Base-by-base conservation (phyloP, 768 basidiomycete genomes). In the Suillus tomentosus region DNA sequence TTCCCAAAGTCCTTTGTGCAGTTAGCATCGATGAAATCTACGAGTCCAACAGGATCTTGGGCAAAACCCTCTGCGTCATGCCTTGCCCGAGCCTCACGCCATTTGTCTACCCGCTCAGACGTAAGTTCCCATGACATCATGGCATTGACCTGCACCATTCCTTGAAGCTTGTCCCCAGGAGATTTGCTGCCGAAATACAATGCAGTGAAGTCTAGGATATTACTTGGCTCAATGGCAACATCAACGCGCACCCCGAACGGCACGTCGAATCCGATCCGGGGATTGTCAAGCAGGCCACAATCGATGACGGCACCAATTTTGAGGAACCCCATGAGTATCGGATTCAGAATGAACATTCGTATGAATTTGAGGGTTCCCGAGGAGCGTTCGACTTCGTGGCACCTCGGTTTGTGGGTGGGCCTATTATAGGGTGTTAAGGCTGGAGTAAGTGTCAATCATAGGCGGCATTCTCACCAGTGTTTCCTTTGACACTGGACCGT, bases 221-320 rank as follows among this genome's bases (percentile, higher is more conserved):
- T 3, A 24, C 48, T 50, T 11, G 48, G 48, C 22, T 50, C 48
- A 3, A 50, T 50, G 24, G 48, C 48, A 50, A 50, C 8, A 24
- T 50, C 22, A 50, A 50, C 48, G 22, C 48, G 48, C 48, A 50
- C 48, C 48, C 48, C 48, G 14, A 50, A 50, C 6, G 48, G 48
- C 48, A 24, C 22, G 0, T 50, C 48, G 13, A 50, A 50, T 50
- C 48, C 48, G 14, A 50, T 50, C 13, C 48, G 48, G 22, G 48
- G 22, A 50, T 50, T 24, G 14, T 50, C 14, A 24, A 24, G 13
- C 6, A 50, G 24, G 48, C 14, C 24, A 50, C 22, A 50, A 13
- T 24, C 22, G 6, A 24, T 24, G 48, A 24, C 6, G 14, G 24
- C 3, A 24, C 48, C 13, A 24, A 50, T 3, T 50, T 50, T 24